Evolutionary conservation across 495 filamentous ascomycete genomes (phyloP).

Genomic region (Aspergillus hancockii): DNA sequence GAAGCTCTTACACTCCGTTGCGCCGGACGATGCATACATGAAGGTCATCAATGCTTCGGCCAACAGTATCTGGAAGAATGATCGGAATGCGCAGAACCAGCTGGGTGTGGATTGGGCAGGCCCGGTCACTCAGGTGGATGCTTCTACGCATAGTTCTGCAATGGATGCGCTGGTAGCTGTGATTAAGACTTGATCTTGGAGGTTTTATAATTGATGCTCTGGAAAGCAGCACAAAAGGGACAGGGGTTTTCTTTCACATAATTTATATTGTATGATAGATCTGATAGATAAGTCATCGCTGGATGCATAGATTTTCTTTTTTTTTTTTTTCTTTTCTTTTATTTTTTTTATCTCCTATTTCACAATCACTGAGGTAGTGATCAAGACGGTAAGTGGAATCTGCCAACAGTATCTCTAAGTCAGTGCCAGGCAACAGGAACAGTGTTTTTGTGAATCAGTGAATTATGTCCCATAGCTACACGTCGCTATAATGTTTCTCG

Average conservation of each 20-base stretch:
- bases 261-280: neutral
- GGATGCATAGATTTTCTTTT: too few species aligned
- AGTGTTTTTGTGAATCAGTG: too few species aligned
- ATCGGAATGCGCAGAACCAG: slow-evolving; percentile 50
- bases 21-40: slow-evolving; percentile 51
- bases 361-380: neutral
- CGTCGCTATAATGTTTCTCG: too few species aligned
- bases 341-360: too few species aligned
- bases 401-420: neutral
- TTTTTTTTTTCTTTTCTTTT: too few species aligned
- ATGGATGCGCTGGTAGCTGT: slow-evolving; percentile 72
- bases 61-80: slow-evolving; percentile 65
- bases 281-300: too few species aligned
- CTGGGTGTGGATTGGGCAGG: slow-evolving; percentile 61
- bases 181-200: slow-evolving; percentile 32
- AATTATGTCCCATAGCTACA: too few species aligned
- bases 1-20: slow-evolving; percentile 52
- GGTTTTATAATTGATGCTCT: neutral
- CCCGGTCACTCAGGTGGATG: slow-evolving; percentile 46
- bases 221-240: neutral
- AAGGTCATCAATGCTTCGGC: slow-evolving; percentile 62
- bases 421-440: too few species aligned
- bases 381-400: neutral
- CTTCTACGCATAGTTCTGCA: slow-evolving; percentile 66
- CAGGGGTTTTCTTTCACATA: neutral